These are phyloP conservation scores for Aspergillus incahuasiensis DNA, from an alignment of 495 filamentous ascomycete species.

Conservation along the genomic window DNA sequence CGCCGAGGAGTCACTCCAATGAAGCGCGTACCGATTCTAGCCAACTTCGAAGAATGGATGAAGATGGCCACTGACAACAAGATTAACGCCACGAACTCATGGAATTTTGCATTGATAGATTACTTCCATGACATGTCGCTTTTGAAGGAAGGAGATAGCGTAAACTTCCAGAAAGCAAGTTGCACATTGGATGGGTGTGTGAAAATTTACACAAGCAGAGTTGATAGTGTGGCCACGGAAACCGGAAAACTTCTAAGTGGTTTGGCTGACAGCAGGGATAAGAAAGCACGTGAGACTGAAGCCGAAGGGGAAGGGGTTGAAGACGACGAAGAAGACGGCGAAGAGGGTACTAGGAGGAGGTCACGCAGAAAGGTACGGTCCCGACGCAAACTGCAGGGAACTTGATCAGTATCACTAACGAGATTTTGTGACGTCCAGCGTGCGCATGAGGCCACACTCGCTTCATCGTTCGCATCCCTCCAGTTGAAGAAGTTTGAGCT, in stretches of 20 bases:
- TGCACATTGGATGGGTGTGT: conserved; percentile 98
- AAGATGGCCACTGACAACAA: conserved; percentile 99
- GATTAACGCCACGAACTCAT: conserved; percentile 98
- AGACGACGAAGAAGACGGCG: conserved; percentile 75
- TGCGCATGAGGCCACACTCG: conserved; percentile 88
- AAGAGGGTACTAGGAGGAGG: conserved; percentile 73
- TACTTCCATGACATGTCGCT: conserved; percentile 99
- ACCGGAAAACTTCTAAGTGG: conserved; percentile 94
- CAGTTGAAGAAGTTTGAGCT: conserved; percentile 97
- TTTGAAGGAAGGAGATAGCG: conserved; percentile 89
- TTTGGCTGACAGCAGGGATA: conserved; percentile 83
- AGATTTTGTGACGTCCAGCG: conserved; percentile 47
- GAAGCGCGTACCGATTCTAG: conserved; percentile 91
- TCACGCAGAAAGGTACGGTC: conserved; percentile 63
- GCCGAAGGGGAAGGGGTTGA: conserved; percentile 58
- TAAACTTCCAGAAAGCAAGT: conserved; percentile 98
- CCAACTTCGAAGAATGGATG: conserved; percentile 99
- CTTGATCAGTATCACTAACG: conserved; percentile 12
- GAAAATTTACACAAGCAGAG: conserved; percentile 98
- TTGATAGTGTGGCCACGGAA: conserved; percentile 97
- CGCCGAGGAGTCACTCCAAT: conserved; percentile 80
- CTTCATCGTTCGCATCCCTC: conserved; percentile 77
- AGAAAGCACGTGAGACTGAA: conserved; percentile 64
- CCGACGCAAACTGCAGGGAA: background rate
- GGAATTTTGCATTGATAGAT: conserved; percentile 98